Evolutionary conservation across 805 yeast genomes (phyloP), one percentile per base, ranked within the genome.

Genomic region (Lachancea sp.): DNA sequence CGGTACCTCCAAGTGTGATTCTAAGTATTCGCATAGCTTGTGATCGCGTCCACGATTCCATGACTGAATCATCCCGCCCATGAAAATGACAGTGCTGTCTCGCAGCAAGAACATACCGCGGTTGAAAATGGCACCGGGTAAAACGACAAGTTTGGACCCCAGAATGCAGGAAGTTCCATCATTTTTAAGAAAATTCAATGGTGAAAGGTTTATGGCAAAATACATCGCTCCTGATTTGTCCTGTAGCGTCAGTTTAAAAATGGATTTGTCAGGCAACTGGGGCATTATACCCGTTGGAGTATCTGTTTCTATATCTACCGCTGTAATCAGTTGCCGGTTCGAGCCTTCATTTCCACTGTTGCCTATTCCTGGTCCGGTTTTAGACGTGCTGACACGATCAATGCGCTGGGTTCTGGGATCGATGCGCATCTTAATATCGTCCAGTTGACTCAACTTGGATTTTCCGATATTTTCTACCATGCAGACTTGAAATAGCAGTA

Each of bases 321-420:
- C 31, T 7, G 39, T 30, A n/a, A 40, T 29, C 2, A 40, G 36
- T 13, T 23, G 40, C 8, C 29, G 16, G 23, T 34, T 26, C 17
- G 34, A 12, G 13, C 16, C 16, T 15, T 20, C 13, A 8, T 29
- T 29, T 12, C 19, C 28, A 6, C 29, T 19, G n/a, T 26, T 11
- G 8, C 12, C 19, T 25, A 13, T 18, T 3, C 20, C 31, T 5
- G 25, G 33, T 4, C 34, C 36, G 17, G 45, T 43, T 19, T 55
- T 59, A 6, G 54, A 48, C 13, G 47, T 46, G 36, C 56, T 53
- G 31, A 80, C 56, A 19, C 80, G 60, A 56, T 81, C 90, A 2
- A 75, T 77, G 12, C 74, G 74, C 2, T 74, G 78, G n/a, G 67
- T 69, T 45, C 74, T 77, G 2, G 78, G 76, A 50, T 81, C 78